Conservation (phyloP, 2,329 filamentous ascomycete species). For the Hypoxylon sp. region DNA sequence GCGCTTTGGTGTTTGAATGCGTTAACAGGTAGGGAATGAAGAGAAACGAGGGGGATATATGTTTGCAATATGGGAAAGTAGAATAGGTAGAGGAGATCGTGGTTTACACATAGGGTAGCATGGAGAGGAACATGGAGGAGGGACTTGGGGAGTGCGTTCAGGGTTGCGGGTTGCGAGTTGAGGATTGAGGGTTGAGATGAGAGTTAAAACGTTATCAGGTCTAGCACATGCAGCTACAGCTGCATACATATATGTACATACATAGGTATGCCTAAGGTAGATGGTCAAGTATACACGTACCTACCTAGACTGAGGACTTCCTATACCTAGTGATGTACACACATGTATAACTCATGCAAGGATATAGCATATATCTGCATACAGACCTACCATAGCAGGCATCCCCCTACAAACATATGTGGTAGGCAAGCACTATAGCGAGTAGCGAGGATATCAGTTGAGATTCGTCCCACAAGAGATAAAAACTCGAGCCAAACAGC, state of each 20-base stretch:
- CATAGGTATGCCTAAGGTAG: neutral
- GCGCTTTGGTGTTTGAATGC: slow-evolving; percentile 21
- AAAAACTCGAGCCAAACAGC: slow-evolving; percentile 17
- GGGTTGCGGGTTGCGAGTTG: slow-evolving; percentile 7
- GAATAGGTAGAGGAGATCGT: slow-evolving; percentile 21
- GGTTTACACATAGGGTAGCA: slow-evolving; percentile 31
- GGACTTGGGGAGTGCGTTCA: slow-evolving; percentile 14
- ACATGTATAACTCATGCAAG: too few relatives aligned
- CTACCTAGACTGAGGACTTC: too few relatives aligned
- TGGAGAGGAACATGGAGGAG: slow-evolving; percentile 19
- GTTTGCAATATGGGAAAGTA: neutral
- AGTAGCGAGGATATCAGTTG: slow-evolving; percentile 2
- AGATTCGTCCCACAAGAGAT: slow-evolving; percentile 22
- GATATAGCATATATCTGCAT: too few relatives aligned
- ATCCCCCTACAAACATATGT: too few relatives aligned
- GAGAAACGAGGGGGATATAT: slow-evolving; percentile 1
- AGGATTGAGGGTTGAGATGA: slow-evolving; percentile 10
- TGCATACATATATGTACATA: slow-evolving; percentile 1
- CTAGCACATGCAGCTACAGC: slow-evolving; percentile 20
- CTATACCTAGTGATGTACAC: too few relatives aligned
- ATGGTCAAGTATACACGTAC: too few relatives aligned
- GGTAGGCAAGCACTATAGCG: too few relatives aligned
- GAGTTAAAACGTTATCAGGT: slow-evolving; percentile 36
- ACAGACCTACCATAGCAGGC: neutral
- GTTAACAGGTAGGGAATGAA: slow-evolving; percentile 15